Conservation (phyloP, 2,329 filamentous ascomycete genomes). For the Colletotrichum graminicola region DNA sequence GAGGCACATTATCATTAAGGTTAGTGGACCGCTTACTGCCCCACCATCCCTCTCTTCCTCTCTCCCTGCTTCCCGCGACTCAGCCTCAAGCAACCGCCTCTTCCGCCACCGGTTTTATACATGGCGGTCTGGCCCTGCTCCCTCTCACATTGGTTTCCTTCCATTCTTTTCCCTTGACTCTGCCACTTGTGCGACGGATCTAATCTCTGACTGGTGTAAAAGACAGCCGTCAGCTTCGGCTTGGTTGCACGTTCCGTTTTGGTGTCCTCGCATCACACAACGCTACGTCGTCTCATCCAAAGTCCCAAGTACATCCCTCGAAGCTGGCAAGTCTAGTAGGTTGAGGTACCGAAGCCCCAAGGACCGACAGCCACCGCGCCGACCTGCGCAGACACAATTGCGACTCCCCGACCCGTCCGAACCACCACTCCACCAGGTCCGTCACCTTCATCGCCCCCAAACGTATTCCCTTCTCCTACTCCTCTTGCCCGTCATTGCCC, state of each 20-base stretch:
- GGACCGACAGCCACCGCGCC: conserved; percentile 2
- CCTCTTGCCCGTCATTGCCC: not conserved
- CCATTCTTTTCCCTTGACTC: conserved; percentile 17
- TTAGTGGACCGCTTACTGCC: not conserved
- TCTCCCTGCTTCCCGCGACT: conserved; percentile 36
- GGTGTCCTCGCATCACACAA: conserved; percentile 23
- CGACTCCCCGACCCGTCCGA: conserved; percentile 33
- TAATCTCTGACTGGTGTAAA: conserved; percentile 26
- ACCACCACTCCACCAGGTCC: conserved; percentile 1
- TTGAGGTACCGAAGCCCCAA: conserved; percentile 10
- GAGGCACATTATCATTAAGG: conserved; percentile 12
- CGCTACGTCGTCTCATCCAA: conserved; percentile 25
- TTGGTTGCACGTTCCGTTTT: conserved; percentile 13
- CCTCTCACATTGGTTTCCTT: not conserved
- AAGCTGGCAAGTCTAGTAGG: conserved; percentile 6
- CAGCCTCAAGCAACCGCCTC: conserved; percentile 45
- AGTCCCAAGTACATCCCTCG: conserved; percentile 9
- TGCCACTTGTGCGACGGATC: conserved; percentile 1
- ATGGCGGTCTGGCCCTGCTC: conserved; percentile 9
- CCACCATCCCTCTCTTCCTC: not conserved
- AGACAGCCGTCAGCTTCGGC: conserved; percentile 2
- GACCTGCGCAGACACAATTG: conserved; percentile 12
- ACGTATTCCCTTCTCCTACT: not conserved
- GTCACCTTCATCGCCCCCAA: not conserved
- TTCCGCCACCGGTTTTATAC: conserved; percentile 42